Evolutionary conservation across 2,329 filamentous ascomycete genomes (phyloP).

Genomic region (Sporothrix schenckii): DNA sequence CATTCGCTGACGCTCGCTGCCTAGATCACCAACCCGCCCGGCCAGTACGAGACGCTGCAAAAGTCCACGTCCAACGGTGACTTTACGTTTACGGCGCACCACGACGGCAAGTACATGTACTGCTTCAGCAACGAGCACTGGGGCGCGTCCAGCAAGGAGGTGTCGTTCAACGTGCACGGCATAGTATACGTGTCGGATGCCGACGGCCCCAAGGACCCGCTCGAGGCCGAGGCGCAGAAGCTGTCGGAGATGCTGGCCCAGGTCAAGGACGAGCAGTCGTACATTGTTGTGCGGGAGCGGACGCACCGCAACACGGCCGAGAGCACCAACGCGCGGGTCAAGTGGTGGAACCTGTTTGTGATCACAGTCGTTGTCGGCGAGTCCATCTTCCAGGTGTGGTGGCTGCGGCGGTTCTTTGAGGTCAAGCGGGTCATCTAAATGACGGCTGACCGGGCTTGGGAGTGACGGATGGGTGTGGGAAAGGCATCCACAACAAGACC

Average conservation of each 20-base stretch:
- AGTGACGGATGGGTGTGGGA: not conserved
- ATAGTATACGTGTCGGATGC: constrained; percentile 94
- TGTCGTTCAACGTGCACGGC: constrained; percentile 98
- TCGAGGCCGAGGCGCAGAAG: constrained; percentile 85
- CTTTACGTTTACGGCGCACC: constrained; percentile 81
- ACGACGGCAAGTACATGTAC: constrained; percentile 90
- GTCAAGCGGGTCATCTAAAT: constrained; percentile 67
- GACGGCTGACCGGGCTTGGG: not conserved
- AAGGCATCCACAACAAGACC: not conserved
- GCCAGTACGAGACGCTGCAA: constrained; percentile 77
- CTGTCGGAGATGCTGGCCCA: constrained; percentile 84
- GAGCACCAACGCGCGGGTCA: constrained; percentile 95
- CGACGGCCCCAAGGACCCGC: constrained; percentile 80
- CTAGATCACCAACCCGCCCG: constrained; percentile 76
- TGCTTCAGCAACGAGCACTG: constrained; percentile 99
- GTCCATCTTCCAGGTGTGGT: constrained; percentile 98
- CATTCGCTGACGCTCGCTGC: not conserved
- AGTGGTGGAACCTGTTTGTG: constrained; percentile 99
- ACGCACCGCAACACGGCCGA: constrained; percentile 98
- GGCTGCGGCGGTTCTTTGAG: constrained; percentile 98
- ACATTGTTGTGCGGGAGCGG: constrained; percentile 92
- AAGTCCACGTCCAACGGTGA: constrained; percentile 85
- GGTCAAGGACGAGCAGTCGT: constrained; percentile 97
- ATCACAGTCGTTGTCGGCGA: constrained; percentile 85
- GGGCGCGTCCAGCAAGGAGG: constrained; percentile 94